phyloP scores from a whole-genome alignment of 2,329 filamentous ascomycete genomes.

The Fusarium ambrosium region DNA sequence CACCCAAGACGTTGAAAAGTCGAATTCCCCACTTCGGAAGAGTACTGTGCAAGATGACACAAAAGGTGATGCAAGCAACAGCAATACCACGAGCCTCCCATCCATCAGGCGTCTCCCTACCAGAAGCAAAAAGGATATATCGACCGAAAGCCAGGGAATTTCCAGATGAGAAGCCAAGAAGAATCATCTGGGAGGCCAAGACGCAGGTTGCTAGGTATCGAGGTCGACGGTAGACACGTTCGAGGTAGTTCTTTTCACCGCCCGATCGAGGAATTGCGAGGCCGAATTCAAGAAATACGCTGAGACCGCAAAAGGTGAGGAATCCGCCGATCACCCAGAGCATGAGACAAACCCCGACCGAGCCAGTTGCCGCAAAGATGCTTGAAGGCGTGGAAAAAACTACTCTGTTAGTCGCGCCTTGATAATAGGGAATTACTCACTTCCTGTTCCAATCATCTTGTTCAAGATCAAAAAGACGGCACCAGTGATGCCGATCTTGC shows the following conservation, averaged over 20 bases:
- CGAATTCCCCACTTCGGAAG: constrained; percentile 70
- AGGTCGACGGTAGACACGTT: constrained; percentile 71
- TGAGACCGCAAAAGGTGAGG: constrained; percentile 70
- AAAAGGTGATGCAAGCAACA: constrained; percentile 67
- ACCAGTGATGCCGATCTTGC: constrained; percentile 66
- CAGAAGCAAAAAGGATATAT: constrained; percentile 69
- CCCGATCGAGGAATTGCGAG: constrained; percentile 72
- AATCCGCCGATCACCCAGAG: constrained; percentile 58
- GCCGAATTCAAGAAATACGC: constrained; percentile 74
- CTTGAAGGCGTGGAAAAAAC: constrained; percentile 69
- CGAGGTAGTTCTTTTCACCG: constrained; percentile 76
- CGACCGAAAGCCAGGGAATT: constrained; percentile 71
- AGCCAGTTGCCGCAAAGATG: constrained; percentile 66
- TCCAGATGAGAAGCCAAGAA: constrained; percentile 71
- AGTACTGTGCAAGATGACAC: constrained; percentile 64
- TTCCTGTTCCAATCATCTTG: constrained; percentile 71
- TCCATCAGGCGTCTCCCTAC: constrained; percentile 60
- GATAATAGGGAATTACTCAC: constrained; percentile 50
- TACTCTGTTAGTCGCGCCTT: constrained; percentile 33
- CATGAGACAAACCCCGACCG: constrained; percentile 57
- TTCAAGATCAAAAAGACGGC: constrained; percentile 69
- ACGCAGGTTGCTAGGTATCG: constrained; percentile 71
- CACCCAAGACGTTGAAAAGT: constrained; percentile 69
- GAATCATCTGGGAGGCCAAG: constrained; percentile 71
- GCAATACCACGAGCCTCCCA: constrained; percentile 71